Percentiles rank a stretch among this genome's conserved stretches.
Conservation (phyloP, 2,329 filamentous ascomycete genomes). For the Arthroderma sp. region DNA sequence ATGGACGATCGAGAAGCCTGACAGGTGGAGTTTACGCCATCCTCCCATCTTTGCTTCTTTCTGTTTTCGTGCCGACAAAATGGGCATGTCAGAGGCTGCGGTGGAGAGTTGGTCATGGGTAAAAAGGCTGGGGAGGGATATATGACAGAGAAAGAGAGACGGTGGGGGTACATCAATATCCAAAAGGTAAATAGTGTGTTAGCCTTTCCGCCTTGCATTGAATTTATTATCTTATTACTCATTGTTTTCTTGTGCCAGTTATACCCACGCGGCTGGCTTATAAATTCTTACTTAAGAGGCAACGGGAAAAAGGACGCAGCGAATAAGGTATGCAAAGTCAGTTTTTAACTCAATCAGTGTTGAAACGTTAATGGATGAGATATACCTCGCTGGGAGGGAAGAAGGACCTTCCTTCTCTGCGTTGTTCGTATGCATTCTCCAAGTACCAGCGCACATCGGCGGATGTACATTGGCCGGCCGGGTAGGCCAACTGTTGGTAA, state of each 20-base stretch:
- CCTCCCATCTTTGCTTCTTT: neutral
- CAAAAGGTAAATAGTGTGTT: neutral
- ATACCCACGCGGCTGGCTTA: neutral
- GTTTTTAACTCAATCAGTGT: neutral
- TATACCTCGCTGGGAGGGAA: neutral
- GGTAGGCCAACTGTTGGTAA: neutral
- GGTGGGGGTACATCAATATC: neutral
- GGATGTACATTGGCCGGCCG: slow-evolving; percentile 1
- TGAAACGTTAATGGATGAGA: neutral
- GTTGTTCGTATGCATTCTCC: neutral
- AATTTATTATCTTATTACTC: neutral
- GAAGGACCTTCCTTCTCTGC: neutral
- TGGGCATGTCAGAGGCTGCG: neutral
- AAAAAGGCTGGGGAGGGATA: neutral
- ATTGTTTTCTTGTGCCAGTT: neutral
- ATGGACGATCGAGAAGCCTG: neutral
- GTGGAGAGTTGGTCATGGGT: neutral
- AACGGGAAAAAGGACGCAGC: neutral
- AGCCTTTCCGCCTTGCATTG: neutral
- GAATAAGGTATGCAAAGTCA: neutral
- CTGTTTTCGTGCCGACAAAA: neutral
- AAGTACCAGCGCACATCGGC: neutral
- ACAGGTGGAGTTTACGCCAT: neutral
- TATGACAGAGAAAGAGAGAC: neutral
- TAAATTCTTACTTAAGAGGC: neutral